A percentile compares a stretch with the other conserved stretches of the same genome.
Conservation (phyloP, 192 early-diverging fungal species). For the Dissophora ornata region DNA sequence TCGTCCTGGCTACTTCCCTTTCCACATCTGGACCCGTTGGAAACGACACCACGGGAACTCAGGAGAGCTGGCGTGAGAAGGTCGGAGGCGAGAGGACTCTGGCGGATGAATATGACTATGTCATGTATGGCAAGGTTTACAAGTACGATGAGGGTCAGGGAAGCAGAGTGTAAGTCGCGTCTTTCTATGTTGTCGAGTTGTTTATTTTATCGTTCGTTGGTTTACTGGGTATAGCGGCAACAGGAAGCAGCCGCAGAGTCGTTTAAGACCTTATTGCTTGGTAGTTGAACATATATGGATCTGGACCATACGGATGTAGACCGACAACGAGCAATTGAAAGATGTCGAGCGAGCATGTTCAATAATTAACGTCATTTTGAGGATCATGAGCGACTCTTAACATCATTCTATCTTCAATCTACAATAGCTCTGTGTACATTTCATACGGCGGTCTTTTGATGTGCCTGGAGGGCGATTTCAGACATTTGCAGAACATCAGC, state of each 20-base stretch:
- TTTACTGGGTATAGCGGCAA: too few species aligned
- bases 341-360: background rate
- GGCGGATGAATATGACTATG: conserved; percentile 98
- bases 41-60: conserved; percentile 60
- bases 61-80: conserved; percentile 78
- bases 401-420: background rate
- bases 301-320: too few species aligned
- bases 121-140: conserved; percentile 98
- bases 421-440: conserved; percentile 80
- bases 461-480: conserved; percentile 86
- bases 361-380: background rate
- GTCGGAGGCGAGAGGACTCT: conserved; percentile 74
- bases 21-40: conserved; percentile 66
- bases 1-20: conserved; percentile 86
- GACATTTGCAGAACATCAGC: conserved; percentile 82
- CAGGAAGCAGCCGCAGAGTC: too few species aligned
- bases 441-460: conserved; percentile 95
- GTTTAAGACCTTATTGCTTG: too few species aligned
- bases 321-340: background rate
- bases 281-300: too few species aligned
- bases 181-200: too few species aligned
- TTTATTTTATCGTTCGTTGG: too few species aligned
- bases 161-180: conserved; percentile 72
- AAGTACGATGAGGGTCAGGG: conserved; percentile 88
- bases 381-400: too few species aligned